These are phyloP conservation scores for Trichophyton benhamiae DNA, from an alignment of 2,329 filamentous ascomycete genomes.

Conservation along the genomic window DNA sequence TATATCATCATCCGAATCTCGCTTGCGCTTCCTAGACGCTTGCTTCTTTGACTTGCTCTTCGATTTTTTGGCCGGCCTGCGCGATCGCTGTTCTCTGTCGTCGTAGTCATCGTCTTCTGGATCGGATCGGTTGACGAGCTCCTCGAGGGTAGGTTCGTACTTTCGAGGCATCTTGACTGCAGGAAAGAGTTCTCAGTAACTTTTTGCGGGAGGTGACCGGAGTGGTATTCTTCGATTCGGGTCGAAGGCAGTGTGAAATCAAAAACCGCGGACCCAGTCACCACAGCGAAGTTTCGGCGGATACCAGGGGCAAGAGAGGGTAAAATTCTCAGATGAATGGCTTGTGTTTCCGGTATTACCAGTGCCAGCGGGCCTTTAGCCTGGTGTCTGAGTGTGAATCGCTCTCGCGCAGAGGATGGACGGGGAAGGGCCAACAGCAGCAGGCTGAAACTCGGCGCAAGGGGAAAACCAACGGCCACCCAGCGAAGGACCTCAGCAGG, in stretches of 20 bases:
- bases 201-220: neutral
- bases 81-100: constrained; percentile 21
- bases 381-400: neutral
- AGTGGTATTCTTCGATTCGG: too few species aligned
- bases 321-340: neutral
- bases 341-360: neutral
- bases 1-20: constrained; percentile 32
- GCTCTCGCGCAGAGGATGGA: neutral
- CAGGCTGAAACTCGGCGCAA: neutral
- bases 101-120: constrained; percentile 35
- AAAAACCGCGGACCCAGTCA: neutral
- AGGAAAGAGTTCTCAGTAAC: neutral
- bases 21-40: constrained; percentile 23
- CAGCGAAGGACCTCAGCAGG: neutral
- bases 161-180: neutral
- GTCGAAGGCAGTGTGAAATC: neutral
- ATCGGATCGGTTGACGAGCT: neutral
- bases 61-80: constrained; percentile 19
- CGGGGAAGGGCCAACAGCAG: neutral
- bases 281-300: neutral
- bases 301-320: neutral
- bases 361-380: neutral
- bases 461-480: neutral
- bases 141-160: neutral
- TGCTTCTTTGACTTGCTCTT: constrained; percentile 23